Conservation (phyloP, 2,329 filamentous ascomycete species). For the Fusarium kyushuense region DNA sequence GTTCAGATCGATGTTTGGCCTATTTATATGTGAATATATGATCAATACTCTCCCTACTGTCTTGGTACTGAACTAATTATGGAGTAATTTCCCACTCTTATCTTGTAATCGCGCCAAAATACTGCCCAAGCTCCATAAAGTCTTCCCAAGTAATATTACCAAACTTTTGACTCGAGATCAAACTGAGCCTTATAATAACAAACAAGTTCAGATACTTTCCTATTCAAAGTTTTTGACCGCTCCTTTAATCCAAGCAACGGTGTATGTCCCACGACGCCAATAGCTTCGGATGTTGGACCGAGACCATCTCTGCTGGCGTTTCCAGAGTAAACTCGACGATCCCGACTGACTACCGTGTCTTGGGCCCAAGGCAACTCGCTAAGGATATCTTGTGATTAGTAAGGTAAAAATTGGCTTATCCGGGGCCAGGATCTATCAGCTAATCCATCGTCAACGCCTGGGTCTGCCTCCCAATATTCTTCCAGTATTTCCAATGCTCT, state of each 20-base stretch:
- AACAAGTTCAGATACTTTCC: not conserved
- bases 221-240: not conserved
- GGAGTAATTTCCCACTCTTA: not conserved
- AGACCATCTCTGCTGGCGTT: not conserved
- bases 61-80: not conserved
- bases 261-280: not conserved
- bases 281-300: not conserved
- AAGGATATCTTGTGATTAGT: not conserved
- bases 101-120: not conserved
- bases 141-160: not conserved
- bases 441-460: conserved; percentile 23
- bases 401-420: conserved; percentile 31
- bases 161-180: not conserved
- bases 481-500: conserved; percentile 33
- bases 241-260: not conserved
- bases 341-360: not conserved
- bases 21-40: not conserved
- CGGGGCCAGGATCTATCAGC: conserved; percentile 27
- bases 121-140: not conserved
- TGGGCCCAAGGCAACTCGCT: not conserved
- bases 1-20: no score
- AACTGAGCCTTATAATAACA: not conserved
- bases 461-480: conserved; percentile 22
- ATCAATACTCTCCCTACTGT: not conserved
- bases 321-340: not conserved